phyloP scores from a whole-genome alignment of 495 filamentous ascomycete genomes.

The Haplographium delicatum region DNA sequence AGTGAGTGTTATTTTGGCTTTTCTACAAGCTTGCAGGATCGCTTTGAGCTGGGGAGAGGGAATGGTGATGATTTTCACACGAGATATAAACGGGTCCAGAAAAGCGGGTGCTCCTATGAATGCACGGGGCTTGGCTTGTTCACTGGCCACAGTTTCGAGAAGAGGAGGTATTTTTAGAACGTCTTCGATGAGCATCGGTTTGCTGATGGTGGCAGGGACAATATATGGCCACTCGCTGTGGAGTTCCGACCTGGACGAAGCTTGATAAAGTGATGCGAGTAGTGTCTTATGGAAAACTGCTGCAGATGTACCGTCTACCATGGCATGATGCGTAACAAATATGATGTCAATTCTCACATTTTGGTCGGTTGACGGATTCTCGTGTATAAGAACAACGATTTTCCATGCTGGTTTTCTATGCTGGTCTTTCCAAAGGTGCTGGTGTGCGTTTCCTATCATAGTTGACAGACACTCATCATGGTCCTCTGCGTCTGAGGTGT shows the following conservation, averaged over 20 bases:
- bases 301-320: too few relatives aligned
- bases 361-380: neutral
- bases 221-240: too few relatives aligned
- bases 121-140: too few relatives aligned
- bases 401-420: constrained; percentile 25
- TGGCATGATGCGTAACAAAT: constrained; percentile 23
- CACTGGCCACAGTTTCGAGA: too few relatives aligned
- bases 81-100: neutral
- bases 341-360: constrained; percentile 19
- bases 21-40: constrained; percentile 13
- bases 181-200: too few relatives aligned
- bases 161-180: too few relatives aligned
- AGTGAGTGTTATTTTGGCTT: constrained; percentile 22
- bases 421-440: constrained; percentile 14
- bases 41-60: neutral
- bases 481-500: constrained; percentile 3
- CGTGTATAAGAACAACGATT: constrained; percentile 19
- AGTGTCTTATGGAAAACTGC: too few relatives aligned
- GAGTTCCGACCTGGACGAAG: too few relatives aligned
- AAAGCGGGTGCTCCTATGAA: too few relatives aligned
- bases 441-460: constrained; percentile 6
- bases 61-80: neutral
- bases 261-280: too few relatives aligned
- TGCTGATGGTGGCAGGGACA: too few relatives aligned
- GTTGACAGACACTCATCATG: constrained; percentile 14